Base-by-base conservation (phyloP, 2,329 filamentous ascomycete species). In the Drechslera avenae region DNA sequence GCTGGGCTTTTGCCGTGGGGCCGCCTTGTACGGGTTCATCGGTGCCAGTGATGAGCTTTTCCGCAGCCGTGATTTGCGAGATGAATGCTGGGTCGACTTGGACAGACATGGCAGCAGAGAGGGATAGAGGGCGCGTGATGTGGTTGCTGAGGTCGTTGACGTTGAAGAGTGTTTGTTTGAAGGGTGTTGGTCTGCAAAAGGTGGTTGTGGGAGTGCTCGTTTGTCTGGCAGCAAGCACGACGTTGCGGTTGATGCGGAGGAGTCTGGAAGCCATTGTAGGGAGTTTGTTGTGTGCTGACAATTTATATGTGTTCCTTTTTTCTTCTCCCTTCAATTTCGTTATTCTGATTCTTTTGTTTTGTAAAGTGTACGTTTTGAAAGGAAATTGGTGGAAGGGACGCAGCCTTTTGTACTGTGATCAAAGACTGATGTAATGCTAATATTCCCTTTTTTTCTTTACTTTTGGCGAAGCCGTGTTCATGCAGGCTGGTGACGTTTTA, bases 1-100 rank as follows among this genome's bases (percentile, higher is more conserved):
- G 68, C 58, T 78, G 75, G 0, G 75, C 75, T 39, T 69, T 66
- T 3, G 76, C 74, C 0, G 75, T 78, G 1, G 75, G 76, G 1
- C 76, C 76, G 5, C 68, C 69, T 43, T 65, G 61, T 2, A 71
- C 63, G 6, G 75, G 75, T 6, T 62, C 46, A 4, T 66, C 62
- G 48, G 67, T 56, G 12, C 74, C 68, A 0, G 75, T 77, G 39
- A 78, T 76, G 37, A 77, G 46, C 16, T 65, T 57, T 48, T 78
- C 76, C 1, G 73, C 72, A 1, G 65, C 60, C 1, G 73, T 75
- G 59, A 78, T 76, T 46, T 69, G 64, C 5, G 71, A 74, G 53
- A 78, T 73, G 52, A 73, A 73, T 18, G 60, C 28, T 73, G 79
- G 62, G 71, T 66, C 62, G 34, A 71, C 63, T 13, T 58, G 53